Percentiles rank a stretch among this genome's conserved stretches.
Conservation (phyloP, 2,329 filamentous ascomycete species). For the Dactylellina haptotyla region DNA sequence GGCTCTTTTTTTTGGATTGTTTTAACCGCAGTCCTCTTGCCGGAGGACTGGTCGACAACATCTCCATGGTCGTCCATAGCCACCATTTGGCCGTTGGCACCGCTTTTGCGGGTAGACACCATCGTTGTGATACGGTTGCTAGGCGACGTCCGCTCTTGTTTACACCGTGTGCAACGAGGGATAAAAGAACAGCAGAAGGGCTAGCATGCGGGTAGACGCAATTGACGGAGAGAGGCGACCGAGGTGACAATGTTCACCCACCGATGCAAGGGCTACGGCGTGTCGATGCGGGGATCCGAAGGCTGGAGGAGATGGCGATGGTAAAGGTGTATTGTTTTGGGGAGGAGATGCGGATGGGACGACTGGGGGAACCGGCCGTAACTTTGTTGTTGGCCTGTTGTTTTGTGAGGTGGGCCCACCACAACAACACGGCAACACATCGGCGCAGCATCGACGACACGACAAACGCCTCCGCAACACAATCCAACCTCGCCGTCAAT, state of each 20-base stretch:
- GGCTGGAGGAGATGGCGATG: background rate
- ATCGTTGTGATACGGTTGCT: slow-evolving; percentile 7
- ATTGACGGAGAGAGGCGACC: slow-evolving; percentile 6
- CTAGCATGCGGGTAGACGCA: background rate
- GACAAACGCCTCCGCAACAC: no score
- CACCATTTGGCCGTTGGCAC: background rate
- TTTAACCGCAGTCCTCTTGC: no score
- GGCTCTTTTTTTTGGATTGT: no score
- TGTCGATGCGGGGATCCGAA: background rate
- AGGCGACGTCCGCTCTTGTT: background rate
- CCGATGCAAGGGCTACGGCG: background rate
- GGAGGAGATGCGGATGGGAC: background rate
- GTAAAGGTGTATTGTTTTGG: slow-evolving; percentile 8
- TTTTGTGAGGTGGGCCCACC: no score
- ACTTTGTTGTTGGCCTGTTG: background rate
- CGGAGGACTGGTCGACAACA: background rate
- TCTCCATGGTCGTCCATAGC: no score
- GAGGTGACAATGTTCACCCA: background rate
- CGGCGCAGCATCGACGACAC: no score
- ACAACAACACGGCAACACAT: no score
- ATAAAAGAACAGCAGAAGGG: background rate
- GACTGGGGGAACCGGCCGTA: no score
- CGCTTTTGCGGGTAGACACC: background rate
- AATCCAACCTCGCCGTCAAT: no score
- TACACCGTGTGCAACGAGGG: background rate